phyloP scores from a whole-genome alignment of 177 flowering plant species.

The Vitis hybrid region DNA sequence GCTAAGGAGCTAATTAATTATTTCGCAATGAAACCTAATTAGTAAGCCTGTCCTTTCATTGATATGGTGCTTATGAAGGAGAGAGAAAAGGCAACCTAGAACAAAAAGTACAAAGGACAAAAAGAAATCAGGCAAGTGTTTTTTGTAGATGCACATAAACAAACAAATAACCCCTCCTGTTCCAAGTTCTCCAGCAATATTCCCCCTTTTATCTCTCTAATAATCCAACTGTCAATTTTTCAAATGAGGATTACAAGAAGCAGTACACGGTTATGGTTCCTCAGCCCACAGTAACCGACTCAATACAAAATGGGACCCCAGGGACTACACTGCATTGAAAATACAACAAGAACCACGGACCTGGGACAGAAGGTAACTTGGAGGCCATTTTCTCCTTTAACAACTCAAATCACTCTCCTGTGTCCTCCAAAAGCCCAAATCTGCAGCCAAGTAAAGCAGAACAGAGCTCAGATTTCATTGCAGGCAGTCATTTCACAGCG shows the following conservation, averaged over 20 bases:
- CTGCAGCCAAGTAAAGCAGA: constrained; percentile 32
- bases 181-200: background rate
- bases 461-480: background rate
- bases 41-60: no score
- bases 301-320: constrained; percentile 1
- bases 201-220: constrained; percentile 1
- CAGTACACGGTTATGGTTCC: constrained; percentile 1
- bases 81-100: no score
- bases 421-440: constrained; percentile 97
- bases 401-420: constrained; percentile 51
- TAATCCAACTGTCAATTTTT: background rate
- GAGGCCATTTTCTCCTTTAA: constrained; percentile 4
- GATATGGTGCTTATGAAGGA: no score
- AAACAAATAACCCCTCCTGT: background rate
- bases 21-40: no score
- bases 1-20: no score
- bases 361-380: constrained; percentile 1
- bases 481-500: background rate
- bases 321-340: background rate
- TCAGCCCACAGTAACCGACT: constrained; percentile 3
- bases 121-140: no score
- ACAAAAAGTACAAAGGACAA: background rate
- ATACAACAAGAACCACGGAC: constrained; percentile 6
- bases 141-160: background rate
- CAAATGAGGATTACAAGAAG: constrained; percentile 6